A percentile compares a stretch with the other conserved stretches of the same genome.
Evolutionary conservation across 129 eudicot species (phyloP).

Genomic region (Centella asiatica): DNA sequence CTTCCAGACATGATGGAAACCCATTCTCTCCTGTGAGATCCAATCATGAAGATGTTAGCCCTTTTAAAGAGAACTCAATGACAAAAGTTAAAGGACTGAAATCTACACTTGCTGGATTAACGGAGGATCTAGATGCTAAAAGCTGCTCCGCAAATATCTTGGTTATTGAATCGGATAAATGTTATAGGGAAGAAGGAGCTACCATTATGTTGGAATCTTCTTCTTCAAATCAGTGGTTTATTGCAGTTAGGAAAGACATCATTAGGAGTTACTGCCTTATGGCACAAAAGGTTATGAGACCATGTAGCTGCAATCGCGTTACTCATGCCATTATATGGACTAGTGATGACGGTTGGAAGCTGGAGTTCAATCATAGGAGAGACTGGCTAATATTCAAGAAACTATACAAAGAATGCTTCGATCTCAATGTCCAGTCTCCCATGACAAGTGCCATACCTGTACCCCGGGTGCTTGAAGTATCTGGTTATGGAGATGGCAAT

Average conservation of each 20-base stretch:
- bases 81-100: constrained; percentile 29
- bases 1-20: constrained; percentile 13
- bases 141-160: constrained; percentile 61
- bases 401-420: constrained; percentile 56
- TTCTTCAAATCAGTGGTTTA: constrained; percentile 49
- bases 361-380: constrained; percentile 62
- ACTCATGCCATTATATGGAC: constrained; percentile 68
- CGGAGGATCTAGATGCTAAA: constrained; percentile 28
- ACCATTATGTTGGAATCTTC: constrained; percentile 38
- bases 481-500: constrained; percentile 18
- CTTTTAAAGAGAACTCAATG: constrained; percentile 15
- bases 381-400: constrained; percentile 82
- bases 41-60: constrained; percentile 17
- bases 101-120: constrained; percentile 16
- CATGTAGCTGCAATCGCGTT: constrained; percentile 53
- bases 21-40: constrained; percentile 26
- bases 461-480: constrained; percentile 64
- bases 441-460: constrained; percentile 49
- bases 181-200: constrained; percentile 62
- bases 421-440: constrained; percentile 35
- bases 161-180: constrained; percentile 55
- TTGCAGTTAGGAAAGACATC: constrained; percentile 47
- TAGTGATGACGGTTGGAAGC: constrained; percentile 43
- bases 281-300: constrained; percentile 55
- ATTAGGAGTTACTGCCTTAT: constrained; percentile 23